These are phyloP conservation scores for Casuarina equisetifolia DNA, from an alignment of 306 rosid genomes.

Conservation along the genomic window DNA sequence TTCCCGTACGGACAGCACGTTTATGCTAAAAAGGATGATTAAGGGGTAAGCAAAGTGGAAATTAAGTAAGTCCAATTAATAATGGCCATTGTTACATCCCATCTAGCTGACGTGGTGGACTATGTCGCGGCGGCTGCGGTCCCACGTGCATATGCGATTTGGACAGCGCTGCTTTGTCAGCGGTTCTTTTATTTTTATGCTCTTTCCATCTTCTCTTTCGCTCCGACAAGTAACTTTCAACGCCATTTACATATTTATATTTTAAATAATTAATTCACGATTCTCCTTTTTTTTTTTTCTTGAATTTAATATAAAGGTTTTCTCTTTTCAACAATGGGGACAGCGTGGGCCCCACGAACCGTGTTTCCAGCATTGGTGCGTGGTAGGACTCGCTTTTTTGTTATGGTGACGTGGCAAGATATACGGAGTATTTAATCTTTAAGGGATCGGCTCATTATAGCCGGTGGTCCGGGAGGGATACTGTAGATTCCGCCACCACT, in stretches of 20 bases:
- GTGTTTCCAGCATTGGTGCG: constrained; percentile 27
- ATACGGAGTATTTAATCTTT: not conserved
- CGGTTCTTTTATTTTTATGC: not conserved
- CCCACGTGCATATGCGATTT: constrained; percentile 12
- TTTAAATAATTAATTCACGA: no score
- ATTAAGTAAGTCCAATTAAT: constrained; percentile 10
- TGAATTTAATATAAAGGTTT: not conserved
- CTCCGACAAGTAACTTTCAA: no score
- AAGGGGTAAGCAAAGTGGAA: not conserved
- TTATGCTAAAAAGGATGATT: constrained; percentile 3
- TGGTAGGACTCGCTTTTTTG: constrained; percentile 23
- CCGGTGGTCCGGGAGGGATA: not conserved
- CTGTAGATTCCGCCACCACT: rapidly evolving
- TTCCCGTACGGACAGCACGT: not conserved
- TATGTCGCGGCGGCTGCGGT: constrained; percentile 28
- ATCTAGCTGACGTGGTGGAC: constrained; percentile 13
- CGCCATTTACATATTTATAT: no score
- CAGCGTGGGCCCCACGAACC: constrained; percentile 17
- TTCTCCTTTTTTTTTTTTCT: no score
- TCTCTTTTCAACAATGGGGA: not conserved
- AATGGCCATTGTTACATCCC: not conserved
- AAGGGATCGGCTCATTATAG: not conserved
- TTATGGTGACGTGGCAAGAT: constrained; percentile 8
- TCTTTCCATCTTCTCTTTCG: no score
- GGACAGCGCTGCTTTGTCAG: constrained; percentile 10